A percentile compares a stretch with the other conserved stretches of the same genome.
phyloP scores from a whole-genome alignment of 306 rosid genomes.

The Datisca glomerata region DNA sequence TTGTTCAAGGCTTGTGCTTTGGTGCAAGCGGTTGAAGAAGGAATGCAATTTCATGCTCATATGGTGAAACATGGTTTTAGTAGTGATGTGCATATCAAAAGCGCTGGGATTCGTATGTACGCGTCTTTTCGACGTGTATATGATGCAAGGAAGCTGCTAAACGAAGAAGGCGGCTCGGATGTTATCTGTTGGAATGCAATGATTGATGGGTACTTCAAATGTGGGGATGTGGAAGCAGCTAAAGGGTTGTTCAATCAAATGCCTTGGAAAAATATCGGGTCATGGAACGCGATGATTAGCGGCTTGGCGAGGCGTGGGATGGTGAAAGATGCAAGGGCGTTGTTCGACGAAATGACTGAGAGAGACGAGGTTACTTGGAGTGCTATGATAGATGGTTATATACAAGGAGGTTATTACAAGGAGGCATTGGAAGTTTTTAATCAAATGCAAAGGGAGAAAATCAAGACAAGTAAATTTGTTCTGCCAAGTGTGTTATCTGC shows the following conservation, averaged over 20 bases:
- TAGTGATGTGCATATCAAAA: slow-evolving; percentile 35
- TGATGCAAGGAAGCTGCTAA: slow-evolving; percentile 31
- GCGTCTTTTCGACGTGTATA: slow-evolving; percentile 25
- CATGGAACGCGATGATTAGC: slow-evolving; percentile 52
- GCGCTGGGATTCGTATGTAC: slow-evolving; percentile 60
- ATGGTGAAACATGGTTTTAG: slow-evolving; percentile 34
- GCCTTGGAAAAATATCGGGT: slow-evolving; percentile 26
- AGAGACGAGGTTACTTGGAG: slow-evolving; percentile 59
- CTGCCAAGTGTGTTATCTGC: slow-evolving; percentile 41
- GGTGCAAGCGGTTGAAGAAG: slow-evolving; percentile 28
- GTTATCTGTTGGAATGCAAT: slow-evolving; percentile 51
- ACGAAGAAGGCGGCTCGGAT: slow-evolving; percentile 21
- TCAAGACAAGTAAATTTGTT: slow-evolving; percentile 22
- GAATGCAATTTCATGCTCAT: slow-evolving; percentile 35
- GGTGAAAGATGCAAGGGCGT: slow-evolving; percentile 29
- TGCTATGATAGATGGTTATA: slow-evolving; percentile 45
- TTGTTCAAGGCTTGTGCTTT: slow-evolving; percentile 41
- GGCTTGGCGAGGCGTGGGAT: slow-evolving; percentile 39
- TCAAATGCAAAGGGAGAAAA: slow-evolving; percentile 31
- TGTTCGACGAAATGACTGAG: slow-evolving; percentile 36
- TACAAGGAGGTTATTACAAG: slow-evolving; percentile 32
- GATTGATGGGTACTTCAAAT: slow-evolving; percentile 41
- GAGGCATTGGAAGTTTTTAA: slow-evolving; percentile 47
- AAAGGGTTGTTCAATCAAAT: slow-evolving; percentile 23
- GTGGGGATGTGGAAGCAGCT: slow-evolving; percentile 38